These are phyloP conservation scores for Davidsoniella neocaledoniae DNA, from an alignment of 2,329 filamentous ascomycete species.

Conservation along the genomic window DNA sequence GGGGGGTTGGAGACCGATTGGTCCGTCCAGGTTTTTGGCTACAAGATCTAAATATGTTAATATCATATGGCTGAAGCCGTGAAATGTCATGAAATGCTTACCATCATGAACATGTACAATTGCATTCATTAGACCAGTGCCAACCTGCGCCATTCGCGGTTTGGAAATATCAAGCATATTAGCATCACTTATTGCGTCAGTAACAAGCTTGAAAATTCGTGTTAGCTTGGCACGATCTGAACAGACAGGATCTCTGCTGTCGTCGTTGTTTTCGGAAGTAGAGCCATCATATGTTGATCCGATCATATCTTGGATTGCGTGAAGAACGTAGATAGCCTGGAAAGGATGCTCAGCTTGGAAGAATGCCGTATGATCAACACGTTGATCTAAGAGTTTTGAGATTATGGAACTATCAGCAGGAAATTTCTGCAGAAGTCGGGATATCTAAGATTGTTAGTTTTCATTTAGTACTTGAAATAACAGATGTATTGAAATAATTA, in stretches of 20 bases:
- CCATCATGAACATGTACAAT: conserved; percentile 26
- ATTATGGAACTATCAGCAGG: conserved; percentile 49
- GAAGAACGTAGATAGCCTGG: conserved; percentile 56
- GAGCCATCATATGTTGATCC: conserved; percentile 14
- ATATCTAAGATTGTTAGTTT: conserved; percentile 33
- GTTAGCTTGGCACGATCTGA: conserved; percentile 15
- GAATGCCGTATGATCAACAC: conserved; percentile 30
- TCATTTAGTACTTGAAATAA: conserved; percentile 13
- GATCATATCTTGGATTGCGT: conserved; percentile 48
- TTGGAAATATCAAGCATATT: conserved; percentile 27
- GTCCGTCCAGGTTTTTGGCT: background rate
- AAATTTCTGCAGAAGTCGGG: conserved; percentile 52
- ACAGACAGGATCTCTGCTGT: no score
- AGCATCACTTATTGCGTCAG: conserved; percentile 42
- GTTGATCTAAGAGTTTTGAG: conserved; percentile 34
- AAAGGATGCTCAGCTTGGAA: conserved; percentile 55
- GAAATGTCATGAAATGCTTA: conserved; percentile 11
- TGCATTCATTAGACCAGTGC: conserved; percentile 6
- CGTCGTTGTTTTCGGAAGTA: no score
- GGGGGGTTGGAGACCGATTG: background rate
- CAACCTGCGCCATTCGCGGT: background rate
- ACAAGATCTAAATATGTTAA: background rate
- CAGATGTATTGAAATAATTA: conserved; percentile 20
- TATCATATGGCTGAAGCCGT: background rate
- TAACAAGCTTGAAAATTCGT: conserved; percentile 36